phyloP scores from a whole-genome alignment of 148 eudicot genomes.

The Persicaria maculosa region DNA sequence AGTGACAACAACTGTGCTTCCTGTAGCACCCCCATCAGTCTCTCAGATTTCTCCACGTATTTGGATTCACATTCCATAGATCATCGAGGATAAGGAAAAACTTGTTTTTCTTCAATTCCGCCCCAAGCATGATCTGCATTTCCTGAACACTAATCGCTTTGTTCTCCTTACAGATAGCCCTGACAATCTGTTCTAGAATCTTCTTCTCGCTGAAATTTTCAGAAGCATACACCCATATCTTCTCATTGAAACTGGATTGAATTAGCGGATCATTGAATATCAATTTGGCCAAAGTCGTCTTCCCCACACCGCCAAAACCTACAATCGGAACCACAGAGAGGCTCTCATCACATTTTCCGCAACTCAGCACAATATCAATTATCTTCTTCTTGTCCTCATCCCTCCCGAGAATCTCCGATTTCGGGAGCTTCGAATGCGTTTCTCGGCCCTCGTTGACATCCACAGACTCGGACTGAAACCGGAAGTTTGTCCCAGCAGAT shows the following conservation, averaged over 20 bases:
- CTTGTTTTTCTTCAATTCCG: slow-evolving; percentile 8
- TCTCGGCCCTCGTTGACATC: not conserved
- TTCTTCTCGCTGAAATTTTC: slow-evolving; percentile 12
- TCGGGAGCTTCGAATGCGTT: slow-evolving; percentile 1
- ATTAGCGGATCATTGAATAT: slow-evolving; percentile 21
- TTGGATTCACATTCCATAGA: slow-evolving; percentile 16
- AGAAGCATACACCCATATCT: slow-evolving; percentile 24
- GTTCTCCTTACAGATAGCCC: not conserved
- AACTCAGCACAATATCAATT: slow-evolving; percentile 8
- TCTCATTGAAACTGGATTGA: slow-evolving; percentile 7
- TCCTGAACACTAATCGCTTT: not conserved
- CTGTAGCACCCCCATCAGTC: slow-evolving; percentile 9
- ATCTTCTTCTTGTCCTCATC: slow-evolving; percentile 13
- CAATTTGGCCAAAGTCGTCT: slow-evolving; percentile 25
- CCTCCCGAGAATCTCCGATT: slow-evolving; percentile 24
- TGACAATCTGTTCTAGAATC: slow-evolving; percentile 11
- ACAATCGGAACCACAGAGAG: slow-evolving; percentile 14
- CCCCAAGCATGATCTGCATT: slow-evolving; percentile 8
- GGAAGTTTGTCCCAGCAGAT: not conserved
- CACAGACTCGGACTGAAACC: not conserved
- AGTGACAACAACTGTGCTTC: slow-evolving; percentile 10
- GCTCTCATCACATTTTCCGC: not conserved
- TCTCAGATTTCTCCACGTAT: slow-evolving; percentile 3
- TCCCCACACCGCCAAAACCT: slow-evolving; percentile 28
- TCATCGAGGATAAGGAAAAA: slow-evolving; percentile 18